These are phyloP conservation scores for Rubus idaeus DNA, from an alignment of 306 rosid genomes.

Conservation along the genomic window DNA sequence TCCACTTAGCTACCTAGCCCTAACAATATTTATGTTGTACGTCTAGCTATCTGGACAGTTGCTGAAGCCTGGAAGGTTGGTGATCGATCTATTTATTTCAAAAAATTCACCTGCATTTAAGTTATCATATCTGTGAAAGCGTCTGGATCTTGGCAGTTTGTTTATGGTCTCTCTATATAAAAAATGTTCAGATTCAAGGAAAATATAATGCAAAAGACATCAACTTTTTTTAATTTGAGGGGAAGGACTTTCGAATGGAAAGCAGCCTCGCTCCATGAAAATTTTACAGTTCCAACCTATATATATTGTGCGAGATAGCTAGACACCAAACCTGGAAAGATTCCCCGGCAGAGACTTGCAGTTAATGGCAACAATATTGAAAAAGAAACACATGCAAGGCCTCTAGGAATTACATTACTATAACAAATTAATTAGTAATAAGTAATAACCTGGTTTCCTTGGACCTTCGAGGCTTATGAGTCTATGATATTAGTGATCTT, in stretches of 20 bases:
- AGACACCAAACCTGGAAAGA: constrained; percentile 2
- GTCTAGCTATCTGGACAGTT: constrained; percentile 18
- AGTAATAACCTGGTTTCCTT: neutral
- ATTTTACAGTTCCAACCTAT: neutral
- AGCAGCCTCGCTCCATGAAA: neutral
- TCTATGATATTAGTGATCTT: neutral
- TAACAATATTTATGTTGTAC: neutral
- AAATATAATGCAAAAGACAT: neutral
- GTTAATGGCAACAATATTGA: neutral
- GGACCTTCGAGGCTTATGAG: neutral
- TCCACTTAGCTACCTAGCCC: constrained; percentile 23
- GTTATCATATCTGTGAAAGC: neutral
- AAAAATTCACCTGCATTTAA: constrained; percentile 2
- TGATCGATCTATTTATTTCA: constrained; percentile 4
- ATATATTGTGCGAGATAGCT: neutral
- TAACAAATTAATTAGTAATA: neutral
- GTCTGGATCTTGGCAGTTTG: no score
- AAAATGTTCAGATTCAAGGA: neutral
- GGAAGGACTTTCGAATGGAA: neutral
- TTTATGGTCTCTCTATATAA: no score
- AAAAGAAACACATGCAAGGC: neutral
- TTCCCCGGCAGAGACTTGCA: constrained; percentile 2
- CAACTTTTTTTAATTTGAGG: neutral
- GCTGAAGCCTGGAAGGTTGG: neutral
- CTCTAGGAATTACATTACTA: neutral